A percentile compares a stretch with the other conserved stretches of the same genome.
Conservation (phyloP, 176 grass and related monocot genomes). For the Eragrostis nindensis region DNA sequence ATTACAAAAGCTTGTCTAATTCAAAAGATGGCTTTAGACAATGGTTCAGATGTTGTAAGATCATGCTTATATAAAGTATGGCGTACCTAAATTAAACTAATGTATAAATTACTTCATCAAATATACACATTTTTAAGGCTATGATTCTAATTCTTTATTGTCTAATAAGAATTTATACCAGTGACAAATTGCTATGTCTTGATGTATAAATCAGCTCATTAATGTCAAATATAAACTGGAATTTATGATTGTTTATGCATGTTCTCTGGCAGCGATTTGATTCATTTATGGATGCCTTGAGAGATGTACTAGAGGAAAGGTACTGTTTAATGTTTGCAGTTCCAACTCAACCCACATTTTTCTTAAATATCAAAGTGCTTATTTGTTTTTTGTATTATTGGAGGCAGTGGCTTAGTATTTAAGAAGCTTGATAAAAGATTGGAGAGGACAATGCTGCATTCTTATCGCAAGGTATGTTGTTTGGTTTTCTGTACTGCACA, state of each 20-base stretch:
- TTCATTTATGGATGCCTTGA: constrained; percentile 80
- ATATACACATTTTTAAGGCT: constrained; percentile 27
- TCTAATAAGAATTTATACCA: not conserved
- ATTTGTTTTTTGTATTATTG: constrained; percentile 27
- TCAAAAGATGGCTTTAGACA: constrained; percentile 12
- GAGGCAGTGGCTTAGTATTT: constrained; percentile 71
- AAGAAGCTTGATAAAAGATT: constrained; percentile 99
- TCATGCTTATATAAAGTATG: constrained; percentile 9
- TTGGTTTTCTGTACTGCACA: constrained; percentile 16
- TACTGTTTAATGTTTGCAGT: constrained; percentile 44
- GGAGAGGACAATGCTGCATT: constrained; percentile 97
- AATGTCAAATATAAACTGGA: constrained; percentile 21
- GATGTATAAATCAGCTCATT: constrained; percentile 13
- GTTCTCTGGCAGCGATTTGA: constrained; percentile 74
- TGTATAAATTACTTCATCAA: constrained; percentile 22
- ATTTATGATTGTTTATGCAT: constrained; percentile 24
- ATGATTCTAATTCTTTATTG: constrained; percentile 6
- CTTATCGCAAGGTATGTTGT: constrained; percentile 87
- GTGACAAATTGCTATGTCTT: constrained; percentile 2
- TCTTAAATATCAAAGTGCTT: constrained; percentile 12
- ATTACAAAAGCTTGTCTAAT: constrained; percentile 5
- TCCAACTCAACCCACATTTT: constrained; percentile 13
- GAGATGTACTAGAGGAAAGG: constrained; percentile 87
- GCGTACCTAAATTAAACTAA: not conserved
- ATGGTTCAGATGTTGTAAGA: constrained; percentile 24